phyloP scores from a whole-genome alignment of 176 grass and related monocot genomes.

The Oropetium thomaeum region DNA sequence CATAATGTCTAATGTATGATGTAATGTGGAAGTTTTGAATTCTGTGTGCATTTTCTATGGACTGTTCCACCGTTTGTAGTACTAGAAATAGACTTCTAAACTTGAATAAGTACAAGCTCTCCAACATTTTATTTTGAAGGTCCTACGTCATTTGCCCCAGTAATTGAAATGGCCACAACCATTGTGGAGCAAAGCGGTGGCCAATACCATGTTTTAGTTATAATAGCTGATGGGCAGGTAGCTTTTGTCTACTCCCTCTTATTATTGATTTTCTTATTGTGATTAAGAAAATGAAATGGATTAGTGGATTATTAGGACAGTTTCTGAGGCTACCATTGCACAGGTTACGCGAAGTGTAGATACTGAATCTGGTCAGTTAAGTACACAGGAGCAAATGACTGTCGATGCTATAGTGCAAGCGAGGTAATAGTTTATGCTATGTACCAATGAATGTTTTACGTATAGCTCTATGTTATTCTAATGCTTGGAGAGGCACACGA shows the following conservation, averaged over 20 bases:
- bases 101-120: not conserved
- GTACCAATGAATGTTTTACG: not conserved
- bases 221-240: slow-evolving; percentile 94
- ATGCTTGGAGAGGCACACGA: not conserved
- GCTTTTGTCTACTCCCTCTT: no score
- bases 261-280: not conserved
- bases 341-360: slow-evolving; percentile 93
- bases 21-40: not conserved
- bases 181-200: slow-evolving; percentile 86
- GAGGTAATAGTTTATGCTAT: slow-evolving; percentile 49
- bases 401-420: slow-evolving; percentile 93
- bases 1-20: slow-evolving; percentile 16
- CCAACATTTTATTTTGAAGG: slow-evolving; percentile 43
- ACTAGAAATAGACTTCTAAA: not conserved
- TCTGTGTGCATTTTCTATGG: not conserved
- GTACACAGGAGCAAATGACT: slow-evolving; percentile 83
- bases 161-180: slow-evolving; percentile 94
- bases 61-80: not conserved
- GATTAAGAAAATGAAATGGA: not conserved
- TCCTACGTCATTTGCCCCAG: slow-evolving; percentile 88
- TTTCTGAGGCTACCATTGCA: slow-evolving; percentile 26
- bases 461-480: slow-evolving; percentile 21
- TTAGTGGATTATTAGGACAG: slow-evolving; percentile 1
- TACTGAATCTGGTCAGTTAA: slow-evolving; percentile 70
- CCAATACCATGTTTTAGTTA: slow-evolving; percentile 94